Conservation (phyloP, 306 rosid species). For the Delonix regia region DNA sequence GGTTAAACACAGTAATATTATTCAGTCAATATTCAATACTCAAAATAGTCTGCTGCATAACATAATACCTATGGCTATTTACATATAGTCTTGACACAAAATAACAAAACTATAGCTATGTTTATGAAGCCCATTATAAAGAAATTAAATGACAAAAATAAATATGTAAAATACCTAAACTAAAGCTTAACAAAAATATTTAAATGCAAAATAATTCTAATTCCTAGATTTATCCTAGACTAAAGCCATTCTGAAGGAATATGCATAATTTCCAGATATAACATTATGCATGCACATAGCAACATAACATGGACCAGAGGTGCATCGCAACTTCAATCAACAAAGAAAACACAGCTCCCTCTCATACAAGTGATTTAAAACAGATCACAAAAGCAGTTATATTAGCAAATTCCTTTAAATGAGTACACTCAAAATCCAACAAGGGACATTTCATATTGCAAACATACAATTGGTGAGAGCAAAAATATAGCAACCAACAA, state of each 20-base stretch:
- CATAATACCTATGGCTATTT: no score
- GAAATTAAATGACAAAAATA: no score
- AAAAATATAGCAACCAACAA: constrained; percentile 25
- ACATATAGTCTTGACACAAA: no score
- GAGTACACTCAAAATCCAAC: constrained; percentile 22
- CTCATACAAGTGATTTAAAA: constrained; percentile 24
- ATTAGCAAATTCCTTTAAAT: neutral
- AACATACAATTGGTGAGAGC: constrained; percentile 22
- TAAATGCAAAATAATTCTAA: no score
- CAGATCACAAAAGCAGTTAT: neutral
- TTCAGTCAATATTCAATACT: no score
- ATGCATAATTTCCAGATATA: neutral
- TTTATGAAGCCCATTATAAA: no score
- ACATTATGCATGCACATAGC: neutral
- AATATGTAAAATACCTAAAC: no score
- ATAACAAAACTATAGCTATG: no score
- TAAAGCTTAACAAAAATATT: no score
- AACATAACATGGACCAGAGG: neutral
- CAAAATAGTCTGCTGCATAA: no score
- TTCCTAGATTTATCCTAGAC: no score
- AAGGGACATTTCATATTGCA: constrained; percentile 22
- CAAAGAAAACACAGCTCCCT: constrained; percentile 10
- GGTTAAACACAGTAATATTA: no score
- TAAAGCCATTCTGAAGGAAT: neutral
- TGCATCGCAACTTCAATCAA: constrained; percentile 16